phyloP scores from a whole-genome alignment of 2,329 filamentous ascomycete genomes.

The Clarireedia hainanense region DNA sequence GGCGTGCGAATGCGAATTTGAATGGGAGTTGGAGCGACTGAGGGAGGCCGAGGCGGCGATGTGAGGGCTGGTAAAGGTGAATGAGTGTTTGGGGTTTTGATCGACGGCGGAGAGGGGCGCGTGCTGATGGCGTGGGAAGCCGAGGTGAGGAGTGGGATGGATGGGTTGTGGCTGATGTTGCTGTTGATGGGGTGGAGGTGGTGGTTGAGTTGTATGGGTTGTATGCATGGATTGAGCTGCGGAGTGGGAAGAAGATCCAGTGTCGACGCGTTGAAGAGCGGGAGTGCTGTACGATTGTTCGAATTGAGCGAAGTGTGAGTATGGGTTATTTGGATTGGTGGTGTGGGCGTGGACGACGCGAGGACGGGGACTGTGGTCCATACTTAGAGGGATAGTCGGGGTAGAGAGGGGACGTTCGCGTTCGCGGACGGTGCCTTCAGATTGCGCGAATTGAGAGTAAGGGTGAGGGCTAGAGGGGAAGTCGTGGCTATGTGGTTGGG shows the following conservation, averaged over 20 bases:
- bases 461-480: not conserved
- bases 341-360: not conserved
- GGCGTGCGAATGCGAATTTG: not conserved
- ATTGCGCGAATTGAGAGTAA: conserved; percentile 1
- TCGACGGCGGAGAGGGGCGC: not conserved
- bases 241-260: conserved; percentile 1
- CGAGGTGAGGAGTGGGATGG: not conserved
- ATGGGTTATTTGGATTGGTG: conserved; percentile 1
- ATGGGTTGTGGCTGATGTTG: not conserved
- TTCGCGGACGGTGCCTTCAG: not conserved
- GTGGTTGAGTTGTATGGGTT: not conserved
- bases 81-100: conserved; percentile 7
- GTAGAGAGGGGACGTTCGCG: conserved; percentile 6
- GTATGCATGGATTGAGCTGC: not conserved
- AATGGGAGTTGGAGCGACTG: not conserved
- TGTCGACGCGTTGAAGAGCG: conserved; percentile 2
- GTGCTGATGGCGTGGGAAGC: not conserved
- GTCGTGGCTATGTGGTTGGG: not conserved
- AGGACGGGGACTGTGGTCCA: not conserved
- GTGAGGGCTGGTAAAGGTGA: conserved; percentile 1
- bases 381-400: not conserved
- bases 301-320: conserved; percentile 8
- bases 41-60: not conserved
- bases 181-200: not conserved
- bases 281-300: conserved; percentile 6